Evolutionary conservation across 331 rosid genomes (phyloP), one percentile per base, ranked within the genome.

Genomic region (Telfairia occidentalis): DNA sequence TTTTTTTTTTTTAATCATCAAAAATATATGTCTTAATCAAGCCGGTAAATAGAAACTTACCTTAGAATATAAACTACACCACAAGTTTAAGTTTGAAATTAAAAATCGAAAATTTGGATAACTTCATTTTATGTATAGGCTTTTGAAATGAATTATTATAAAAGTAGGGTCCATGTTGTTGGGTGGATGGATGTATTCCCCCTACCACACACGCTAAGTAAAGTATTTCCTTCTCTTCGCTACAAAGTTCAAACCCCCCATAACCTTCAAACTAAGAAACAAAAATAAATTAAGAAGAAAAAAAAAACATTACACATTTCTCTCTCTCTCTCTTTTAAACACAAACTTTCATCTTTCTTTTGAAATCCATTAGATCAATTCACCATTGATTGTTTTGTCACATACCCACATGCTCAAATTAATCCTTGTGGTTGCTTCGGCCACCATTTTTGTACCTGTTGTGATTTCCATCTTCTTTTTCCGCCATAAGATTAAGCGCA

Each of bases 381-480:
- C 43, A 61, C 5, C 1, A 2, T 30, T 7, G 7, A 61, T n/a
- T n/a, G 1, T 0, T 61, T 24, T 24, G 15, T 21, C 12, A 9
- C 54, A 74, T 5, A 75, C 40, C 55, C 71, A 58, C 43, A 75
- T 75, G 69, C 78, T 58, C 59, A 59, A 75, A 58, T 67, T 95
- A 60, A 74, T 90, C 18, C 79, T 76, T 21, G 3, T n/a, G 7
- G 7, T 37, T 1, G 16, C 35, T 32, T 63, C 79, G 7, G 63
- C 48, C 57, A 7, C 60, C 30, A 58, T 83, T 34, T 66, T 80
- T 63, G 34, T 85, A 19, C 6, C 90, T 24, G 55, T 86, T 9
- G 60, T 92, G 71, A 37, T 92, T 43, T 34, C 81, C 16, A 57
- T 84, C 61, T 86, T 85, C 59, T 71, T 77, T 60, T 81, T 58